Evolutionary conservation across 768 basidiomycete genomes (phyloP), one percentile per base, ranked within the genome.

Genomic region (Naematelia encephala): DNA sequence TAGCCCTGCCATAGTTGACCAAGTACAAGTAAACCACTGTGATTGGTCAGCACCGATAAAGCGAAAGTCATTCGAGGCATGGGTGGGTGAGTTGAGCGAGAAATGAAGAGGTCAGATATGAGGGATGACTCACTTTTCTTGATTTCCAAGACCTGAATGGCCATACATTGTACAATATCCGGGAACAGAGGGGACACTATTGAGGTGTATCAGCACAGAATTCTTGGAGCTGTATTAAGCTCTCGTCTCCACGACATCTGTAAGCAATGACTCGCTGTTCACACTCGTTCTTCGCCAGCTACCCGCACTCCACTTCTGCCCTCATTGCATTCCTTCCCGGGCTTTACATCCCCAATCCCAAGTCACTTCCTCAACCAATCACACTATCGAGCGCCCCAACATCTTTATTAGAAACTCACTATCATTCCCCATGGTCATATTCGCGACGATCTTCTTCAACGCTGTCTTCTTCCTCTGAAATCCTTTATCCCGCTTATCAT

Each of bases 391-490:
- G n/a, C n/a, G n/a, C 34, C 34, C 34, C 34, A 39, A 39, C 34
- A 39, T 16, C 34, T 16, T 16, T 39, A 39, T 39, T 8, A 8
- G 8, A 16, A 54, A 85, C 91, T 79, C 75, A 96, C 94, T 93
- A 79, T 98, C 93, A 74, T 92, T 96, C 45, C 96, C 96, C 93
- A 99, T 98, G 2, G 96, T 99, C 78, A 98, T 98, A 78, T 97
- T 97, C 43, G 96, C 96, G 12, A 97, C 91, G 60, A 97, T 88
- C 81, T 93, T 94, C 84, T 99, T 98, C 68, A 98, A 79, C 19
- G 90, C 88, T 0, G 85, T 92, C 83, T 92, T 98, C 69, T 92
- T 84, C 79, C 93, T 93, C 67, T 85, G 80, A 65, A 84, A 98
- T 70, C 92, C 94, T 83, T 97, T 99, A 82, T 99, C 96, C 79